Base-by-base conservation (phyloP, 495 filamentous ascomycete genomes). In the Trichocladium antarcticum region DNA sequence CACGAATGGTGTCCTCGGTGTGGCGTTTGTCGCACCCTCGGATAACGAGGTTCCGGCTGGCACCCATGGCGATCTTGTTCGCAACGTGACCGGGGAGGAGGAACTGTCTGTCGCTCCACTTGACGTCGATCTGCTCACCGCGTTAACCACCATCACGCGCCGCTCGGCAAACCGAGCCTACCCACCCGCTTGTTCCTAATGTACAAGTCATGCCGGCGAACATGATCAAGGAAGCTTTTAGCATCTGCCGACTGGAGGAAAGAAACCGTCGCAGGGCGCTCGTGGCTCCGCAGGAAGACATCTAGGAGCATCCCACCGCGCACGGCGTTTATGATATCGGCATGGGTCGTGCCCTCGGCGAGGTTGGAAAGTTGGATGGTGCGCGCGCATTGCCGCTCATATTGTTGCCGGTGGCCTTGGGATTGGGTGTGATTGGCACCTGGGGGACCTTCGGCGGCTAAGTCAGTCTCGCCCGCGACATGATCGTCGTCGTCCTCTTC, bases 31-130 rank as follows among this genome's bases (percentile, higher is more conserved):
- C 68, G 21, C 74, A 74, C 7, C 74, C 74, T 53, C 70, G 74
- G 38, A 93, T 71, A 31, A 87, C 64, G 19, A 94, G 62, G 56
- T 89, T 89, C 45, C 87, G 81, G 37, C 78, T 83, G n/a, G 83
- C 84, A n/a, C 87, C 87, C 34, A 67, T 72, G 35, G 68, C 65
- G 37, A 88, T 79, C 61, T 84, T 83, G 58, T 75, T 71, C 3
- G 76, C 74, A 36, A 89, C 74, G 58, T 86, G 80, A 1, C 69
- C 70, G 1, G 79, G 76, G 10, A 90, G 66, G 29, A 76, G 71
- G 57, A 83, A 89, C 63, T 89, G 86, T 2, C 82, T 77, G 42
- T 87, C 80, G 37, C 74, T 78, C 85, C 85, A 89, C 24, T 70
- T 68, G 43, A 84, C 69, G 21, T 85, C 79, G 47, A 86, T 63